These are phyloP conservation scores for Hypoxylon rickii DNA, from an alignment of 495 filamentous ascomycete species.

Conservation along the genomic window DNA sequence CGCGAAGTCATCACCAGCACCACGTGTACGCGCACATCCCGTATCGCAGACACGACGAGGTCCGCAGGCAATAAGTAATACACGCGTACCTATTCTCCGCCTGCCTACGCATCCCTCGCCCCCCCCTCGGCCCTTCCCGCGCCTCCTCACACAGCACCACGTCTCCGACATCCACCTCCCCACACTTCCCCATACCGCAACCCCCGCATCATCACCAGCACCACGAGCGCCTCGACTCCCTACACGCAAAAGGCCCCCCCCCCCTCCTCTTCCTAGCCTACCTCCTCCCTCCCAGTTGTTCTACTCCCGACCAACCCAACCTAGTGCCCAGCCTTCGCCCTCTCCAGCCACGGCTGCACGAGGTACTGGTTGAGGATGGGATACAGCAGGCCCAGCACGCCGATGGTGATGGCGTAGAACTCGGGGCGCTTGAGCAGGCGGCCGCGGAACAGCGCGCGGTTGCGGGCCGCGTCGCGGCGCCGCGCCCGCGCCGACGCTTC, in stretches of 20 bases:
- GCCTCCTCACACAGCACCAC: too few species aligned
- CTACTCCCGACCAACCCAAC: neutral
- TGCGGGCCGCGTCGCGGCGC: slow-evolving; percentile 29
- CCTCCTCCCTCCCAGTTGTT: neutral
- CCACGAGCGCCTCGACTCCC: too few species aligned
- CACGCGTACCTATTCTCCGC: too few species aligned
- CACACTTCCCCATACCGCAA: too few species aligned
- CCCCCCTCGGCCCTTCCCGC: too few species aligned
- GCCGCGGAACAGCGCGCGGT: slow-evolving; percentile 27
- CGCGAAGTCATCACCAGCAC: too few species aligned
- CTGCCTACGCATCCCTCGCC: too few species aligned
- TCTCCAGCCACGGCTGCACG: slow-evolving; percentile 5
- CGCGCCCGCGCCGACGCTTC: slow-evolving; percentile 20
- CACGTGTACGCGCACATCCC: too few species aligned
- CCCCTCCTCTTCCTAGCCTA: neutral
- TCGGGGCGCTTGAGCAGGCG: slow-evolving; percentile 21
- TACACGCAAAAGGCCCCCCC: neutral
- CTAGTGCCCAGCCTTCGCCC: neutral
- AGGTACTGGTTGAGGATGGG: slow-evolving; percentile 27
- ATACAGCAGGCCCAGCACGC: slow-evolving; percentile 21
- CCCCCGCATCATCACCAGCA: too few species aligned
- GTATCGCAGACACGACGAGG: too few species aligned
- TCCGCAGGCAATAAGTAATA: too few species aligned
- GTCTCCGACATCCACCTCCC: too few species aligned
- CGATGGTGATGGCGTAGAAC: slow-evolving; percentile 25